Base-by-base conservation (phyloP, 139 green algal species). In the Coelastrella sp. region DNA sequence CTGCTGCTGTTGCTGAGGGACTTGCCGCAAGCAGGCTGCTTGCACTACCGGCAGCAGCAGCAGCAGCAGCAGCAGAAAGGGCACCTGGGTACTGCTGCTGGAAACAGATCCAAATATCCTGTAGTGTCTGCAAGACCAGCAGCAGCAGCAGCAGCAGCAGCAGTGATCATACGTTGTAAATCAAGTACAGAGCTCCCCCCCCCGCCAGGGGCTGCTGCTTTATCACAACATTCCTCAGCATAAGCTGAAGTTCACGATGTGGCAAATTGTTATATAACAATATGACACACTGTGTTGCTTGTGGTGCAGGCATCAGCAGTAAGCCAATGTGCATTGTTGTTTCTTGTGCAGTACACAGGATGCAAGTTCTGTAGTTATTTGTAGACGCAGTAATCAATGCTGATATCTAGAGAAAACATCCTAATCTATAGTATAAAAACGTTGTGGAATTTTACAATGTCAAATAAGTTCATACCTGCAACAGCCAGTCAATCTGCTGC, bases 401-500 rank as follows among this genome's bases (percentile, higher is more conserved):
- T 32, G 3, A 5, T 34, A 69, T 19, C 62, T 40, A 5, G 32
- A 35, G 63, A 53, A 53, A 53, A 53, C 45, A 53, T n/a, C n/a
- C n/a, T n/a, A n/a, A n/a, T n/a, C n/a, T 53, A 53, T 8, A 53
- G 8, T 11, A 9, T 57, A 57, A 57, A 57, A 57, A 9, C 45
- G 11, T 57, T 23, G 45, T 57, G 11, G 15, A 57, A 57, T 13
- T 13, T 57, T 57, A 13, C 45, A 57, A 57, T 13, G 15, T 23
- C 11, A 57, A 9, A 9, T 23, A 13, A 57, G 11, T 57, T 9
- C 15, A 41, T 34, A 87, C 71, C 82, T 83, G n/a, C 32, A 87
- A 45, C 73, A 87, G 73, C 83, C 83, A 87, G 38, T 87, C 72
- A 30, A 59, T 57, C 41, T 87, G 83, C 69, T 87, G 43, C 83